phyloP scores from a whole-genome alignment of 495 filamentous ascomycete species.

The Hypomontagnella monticulosa region DNA sequence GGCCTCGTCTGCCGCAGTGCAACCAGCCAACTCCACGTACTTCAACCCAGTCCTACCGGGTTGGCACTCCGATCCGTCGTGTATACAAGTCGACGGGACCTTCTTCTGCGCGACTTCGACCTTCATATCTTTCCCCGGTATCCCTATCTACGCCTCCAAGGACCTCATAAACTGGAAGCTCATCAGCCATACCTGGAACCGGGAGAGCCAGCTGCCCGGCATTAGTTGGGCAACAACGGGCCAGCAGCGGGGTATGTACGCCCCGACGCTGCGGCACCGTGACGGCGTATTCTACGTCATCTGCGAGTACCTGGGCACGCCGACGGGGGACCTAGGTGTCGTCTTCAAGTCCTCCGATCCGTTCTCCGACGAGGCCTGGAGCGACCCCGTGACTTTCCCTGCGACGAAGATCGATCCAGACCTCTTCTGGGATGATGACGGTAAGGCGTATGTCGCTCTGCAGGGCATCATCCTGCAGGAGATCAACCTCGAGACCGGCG shows the following conservation, averaged over 20 bases:
- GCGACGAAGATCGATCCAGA: constrained; percentile 52
- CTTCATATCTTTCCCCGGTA: constrained; percentile 50
- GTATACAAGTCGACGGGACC: constrained; percentile 43
- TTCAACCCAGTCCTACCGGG: constrained; percentile 49
- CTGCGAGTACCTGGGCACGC: constrained; percentile 48
- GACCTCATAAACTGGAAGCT: constrained; percentile 51
- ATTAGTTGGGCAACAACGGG: constrained; percentile 37
- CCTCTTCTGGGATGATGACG: constrained; percentile 60
- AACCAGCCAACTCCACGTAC: constrained; percentile 38
- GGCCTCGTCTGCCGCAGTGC: background rate
- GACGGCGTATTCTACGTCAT: constrained; percentile 54
- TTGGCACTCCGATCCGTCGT: constrained; percentile 51
- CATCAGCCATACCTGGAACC: constrained; percentile 43
- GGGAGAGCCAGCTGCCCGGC: constrained; percentile 43
- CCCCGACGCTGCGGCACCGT: constrained; percentile 47
- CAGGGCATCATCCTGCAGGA: constrained; percentile 50
- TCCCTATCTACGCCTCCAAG: constrained; percentile 49
- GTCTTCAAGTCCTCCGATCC: constrained; percentile 47
- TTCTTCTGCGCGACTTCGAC: constrained; percentile 52
- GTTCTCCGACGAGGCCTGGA: constrained; percentile 48
- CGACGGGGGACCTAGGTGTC: constrained; percentile 36
- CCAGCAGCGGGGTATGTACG: constrained; percentile 49
- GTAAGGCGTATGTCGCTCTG: constrained; percentile 53
- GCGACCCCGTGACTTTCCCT: constrained; percentile 50
- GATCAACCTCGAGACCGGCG: constrained; percentile 59